Base-by-base conservation (phyloP, 73 alveolate genomes). In the Paraurostyla sp. region DNA sequence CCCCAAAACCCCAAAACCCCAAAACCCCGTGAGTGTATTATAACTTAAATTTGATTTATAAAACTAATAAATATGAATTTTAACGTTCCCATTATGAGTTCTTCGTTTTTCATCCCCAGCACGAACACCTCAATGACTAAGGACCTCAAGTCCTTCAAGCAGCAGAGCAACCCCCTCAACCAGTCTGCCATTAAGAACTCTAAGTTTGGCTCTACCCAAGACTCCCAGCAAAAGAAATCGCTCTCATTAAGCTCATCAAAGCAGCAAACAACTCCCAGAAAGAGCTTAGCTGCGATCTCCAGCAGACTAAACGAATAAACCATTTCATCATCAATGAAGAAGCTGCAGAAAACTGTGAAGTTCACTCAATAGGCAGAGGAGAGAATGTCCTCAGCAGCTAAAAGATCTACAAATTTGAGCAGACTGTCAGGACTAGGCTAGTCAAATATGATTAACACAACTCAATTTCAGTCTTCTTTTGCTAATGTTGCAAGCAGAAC, bases 1-100 rank as follows among this genome's bases (percentile, higher is more conserved):
- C n/a, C n/a, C n/a, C n/a, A n/a, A n/a, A 54, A 54, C 69, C 69
- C 78, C 78, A 60, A 60, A 60, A 60, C 78, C 78, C 78, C 78
- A 60, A 16, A 60, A 27, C 22, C 45, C 32, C n/a, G n/a, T n/a
- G n/a, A 30, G 32, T 9, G 23, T 54, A 54, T 54, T n/a, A n/a
- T 16, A 60, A 60, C 50, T 60, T 60, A 32, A 60, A 15, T 4
- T 27, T 27, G 30, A 25, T 27, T 6, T 27, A 9, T 60, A 60
- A 65, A 15, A 15, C 13, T 13, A 38, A 4, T 18, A 65, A 65
- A 65, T 65, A 65, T 65, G 82, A 65, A 65, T 65, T 65, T 65
- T 65, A 65, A 65, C 82, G 82, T 65, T 38, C 82, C 82, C 58
- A 65, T 65, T 38, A 35, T 38, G 7, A 65, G 58, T 35, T 1